Evolutionary conservation across 208 protist species (phyloP).

Genomic region (Crithidia brevicula): DNA sequence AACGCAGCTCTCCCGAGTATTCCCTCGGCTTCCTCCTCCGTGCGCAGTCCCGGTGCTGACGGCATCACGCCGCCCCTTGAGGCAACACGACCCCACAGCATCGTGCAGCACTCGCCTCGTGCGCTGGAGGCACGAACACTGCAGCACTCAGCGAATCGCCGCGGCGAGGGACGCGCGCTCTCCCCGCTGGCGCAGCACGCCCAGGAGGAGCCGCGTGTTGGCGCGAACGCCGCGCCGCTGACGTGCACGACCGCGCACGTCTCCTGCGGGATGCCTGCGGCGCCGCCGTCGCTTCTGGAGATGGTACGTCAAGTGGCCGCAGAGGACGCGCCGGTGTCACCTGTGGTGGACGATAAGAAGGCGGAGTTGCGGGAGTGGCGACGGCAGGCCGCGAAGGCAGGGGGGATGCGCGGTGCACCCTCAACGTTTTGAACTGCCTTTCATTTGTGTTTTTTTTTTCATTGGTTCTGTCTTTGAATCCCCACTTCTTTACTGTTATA

Average conservation of each 20-base stretch:
- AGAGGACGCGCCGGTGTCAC: conserved; percentile 14
- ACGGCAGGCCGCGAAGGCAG: conserved; percentile 29
- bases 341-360: conserved; percentile 12
- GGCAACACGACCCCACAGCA: background rate
- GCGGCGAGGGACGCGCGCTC: background rate
- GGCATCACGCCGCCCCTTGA: background rate
- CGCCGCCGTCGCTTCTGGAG: conserved; percentile 11
- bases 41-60: background rate
- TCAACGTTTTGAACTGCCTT: background rate
- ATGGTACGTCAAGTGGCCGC: conserved; percentile 26
- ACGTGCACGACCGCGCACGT: background rate
- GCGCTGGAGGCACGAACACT: background rate
- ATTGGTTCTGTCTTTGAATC: too few relatives aligned
- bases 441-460: conserved; percentile 21
- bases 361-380: conserved; percentile 43
- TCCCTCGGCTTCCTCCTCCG: background rate
- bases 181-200: conserved; percentile 4
- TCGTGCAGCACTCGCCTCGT: background rate
- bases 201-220: too few relatives aligned
- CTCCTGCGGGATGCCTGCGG: background rate
- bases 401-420: conserved; percentile 6
- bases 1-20: background rate
- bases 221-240: background rate
- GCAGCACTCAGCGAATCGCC: background rate
- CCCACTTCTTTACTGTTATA: too few relatives aligned